Evolutionary conservation across 768 basidiomycete species (phyloP).

Genomic region (Boletus sensibilis): DNA sequence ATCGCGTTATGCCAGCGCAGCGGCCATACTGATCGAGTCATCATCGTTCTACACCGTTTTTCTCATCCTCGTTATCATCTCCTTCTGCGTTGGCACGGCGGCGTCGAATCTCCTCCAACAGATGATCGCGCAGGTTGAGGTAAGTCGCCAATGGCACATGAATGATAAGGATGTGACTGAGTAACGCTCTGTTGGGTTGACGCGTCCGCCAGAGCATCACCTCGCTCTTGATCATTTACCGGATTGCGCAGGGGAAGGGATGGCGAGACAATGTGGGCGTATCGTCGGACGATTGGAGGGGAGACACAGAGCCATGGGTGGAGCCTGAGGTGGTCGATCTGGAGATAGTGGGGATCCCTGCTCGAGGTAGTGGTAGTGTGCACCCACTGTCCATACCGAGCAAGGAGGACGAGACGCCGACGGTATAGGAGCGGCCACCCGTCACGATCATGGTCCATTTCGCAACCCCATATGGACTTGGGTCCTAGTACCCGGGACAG

Average conservation of each 20-base stretch:
- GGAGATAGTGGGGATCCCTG: neutral
- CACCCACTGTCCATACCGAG: neutral
- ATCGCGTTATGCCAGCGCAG: conserved; percentile 5
- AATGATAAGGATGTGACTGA: neutral
- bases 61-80: conserved; percentile 17
- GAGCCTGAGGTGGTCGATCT: neutral
- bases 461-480: neutral
- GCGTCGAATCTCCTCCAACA: conserved; percentile 15
- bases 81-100: neutral
- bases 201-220: conserved; percentile 10
- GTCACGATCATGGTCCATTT: neutral
- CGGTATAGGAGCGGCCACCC: conserved; percentile 1
- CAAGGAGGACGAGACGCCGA: conserved; percentile 2
- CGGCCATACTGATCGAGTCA: conserved; percentile 19
- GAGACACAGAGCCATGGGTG: neutral
- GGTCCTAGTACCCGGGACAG: neutral
- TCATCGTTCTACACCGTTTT: conserved; percentile 18
- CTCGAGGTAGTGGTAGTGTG: neutral
- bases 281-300: conserved; percentile 18
- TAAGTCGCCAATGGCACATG: neutral
- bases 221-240: conserved; percentile 21
- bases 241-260: conserved; percentile 18
- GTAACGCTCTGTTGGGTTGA: neutral
- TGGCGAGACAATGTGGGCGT: conserved; percentile 10
- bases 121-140: conserved; percentile 21